phyloP scores from a whole-genome alignment of 148 eudicot genomes.

The Amaranthus palmeri region DNA sequence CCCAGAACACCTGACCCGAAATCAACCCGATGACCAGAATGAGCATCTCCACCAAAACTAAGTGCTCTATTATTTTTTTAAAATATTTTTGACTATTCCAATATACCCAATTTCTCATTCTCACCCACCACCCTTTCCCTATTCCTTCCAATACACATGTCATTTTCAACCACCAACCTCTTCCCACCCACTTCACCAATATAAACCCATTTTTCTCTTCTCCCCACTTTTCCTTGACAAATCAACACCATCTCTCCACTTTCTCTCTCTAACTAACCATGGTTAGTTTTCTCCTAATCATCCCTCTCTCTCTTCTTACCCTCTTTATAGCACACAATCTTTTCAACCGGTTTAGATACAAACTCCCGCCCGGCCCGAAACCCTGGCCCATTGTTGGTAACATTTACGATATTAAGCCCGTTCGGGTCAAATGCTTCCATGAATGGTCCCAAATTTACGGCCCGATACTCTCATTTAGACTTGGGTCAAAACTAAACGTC shows the following conservation, averaged over 20 bases:
- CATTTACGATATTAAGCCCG: constrained; percentile 65
- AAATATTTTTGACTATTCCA: no score
- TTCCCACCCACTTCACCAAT: constrained; percentile 1
- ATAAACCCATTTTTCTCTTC: not conserved
- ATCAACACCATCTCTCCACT: not conserved
- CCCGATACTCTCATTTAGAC: constrained; percentile 62
- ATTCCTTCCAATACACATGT: not conserved
- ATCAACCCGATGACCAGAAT: no score
- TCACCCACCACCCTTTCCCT: not conserved
- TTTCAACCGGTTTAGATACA: constrained; percentile 44
- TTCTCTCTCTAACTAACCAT: constrained; percentile 17
- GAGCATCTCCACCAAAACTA: no score
- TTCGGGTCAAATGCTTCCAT: constrained; percentile 56
- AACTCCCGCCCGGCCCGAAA: constrained; percentile 74
- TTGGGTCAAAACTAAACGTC: constrained; percentile 60
- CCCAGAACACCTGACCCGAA: no score
- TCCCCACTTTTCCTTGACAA: constrained; percentile 3
- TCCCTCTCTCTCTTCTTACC: constrained; percentile 23
- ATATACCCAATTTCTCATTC: not conserved
- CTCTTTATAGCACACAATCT: constrained; percentile 35
- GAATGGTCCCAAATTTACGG: constrained; percentile 77
- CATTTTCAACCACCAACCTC: constrained; percentile 25
- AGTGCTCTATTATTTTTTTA: not conserved
- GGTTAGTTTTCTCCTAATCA: constrained; percentile 24
- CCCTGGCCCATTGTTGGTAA: constrained; percentile 73